Evolutionary conservation across 306 rosid species (phyloP).

Genomic region (Vicia sativa): DNA sequence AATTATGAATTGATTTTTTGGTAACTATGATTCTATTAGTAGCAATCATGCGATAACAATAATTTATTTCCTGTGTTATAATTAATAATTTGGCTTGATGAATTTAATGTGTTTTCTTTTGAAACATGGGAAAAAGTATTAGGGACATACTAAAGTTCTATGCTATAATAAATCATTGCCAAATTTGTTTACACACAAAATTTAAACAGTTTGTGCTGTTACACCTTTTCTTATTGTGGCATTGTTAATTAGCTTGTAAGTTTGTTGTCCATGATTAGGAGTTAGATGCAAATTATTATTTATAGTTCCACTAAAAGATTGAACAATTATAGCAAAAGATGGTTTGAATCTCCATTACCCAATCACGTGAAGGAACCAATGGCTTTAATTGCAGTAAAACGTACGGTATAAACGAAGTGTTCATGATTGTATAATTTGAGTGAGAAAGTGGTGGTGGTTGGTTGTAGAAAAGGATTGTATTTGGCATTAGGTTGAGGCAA

Average conservation of each 20-base stretch:
- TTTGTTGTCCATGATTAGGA: constrained; percentile 71
- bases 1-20: no score
- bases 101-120: background rate
- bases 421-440: constrained; percentile 25
- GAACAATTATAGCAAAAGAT: constrained; percentile 38
- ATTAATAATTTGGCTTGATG: background rate
- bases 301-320: constrained; percentile 46
- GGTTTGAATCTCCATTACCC: constrained; percentile 9
- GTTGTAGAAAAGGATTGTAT: constrained; percentile 52
- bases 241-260: constrained; percentile 78
- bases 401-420: constrained; percentile 35
- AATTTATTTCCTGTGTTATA: constrained; percentile 7
- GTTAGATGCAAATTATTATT: constrained; percentile 49
- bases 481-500: constrained; percentile 30
- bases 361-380: constrained; percentile 35
- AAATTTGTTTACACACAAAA: background rate
- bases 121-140: background rate
- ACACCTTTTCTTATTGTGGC: constrained; percentile 23
- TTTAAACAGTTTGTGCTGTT: background rate
- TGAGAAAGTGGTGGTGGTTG: constrained; percentile 65
- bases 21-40: no score
- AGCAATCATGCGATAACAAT: no score
- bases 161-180: constrained; percentile 32
- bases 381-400: constrained; percentile 29
- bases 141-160: background rate